Evolutionary conservation across 73 alveolate genomes (phyloP), one percentile per base, ranked within the genome.

Genomic region (Blepharisma japonicum): DNA sequence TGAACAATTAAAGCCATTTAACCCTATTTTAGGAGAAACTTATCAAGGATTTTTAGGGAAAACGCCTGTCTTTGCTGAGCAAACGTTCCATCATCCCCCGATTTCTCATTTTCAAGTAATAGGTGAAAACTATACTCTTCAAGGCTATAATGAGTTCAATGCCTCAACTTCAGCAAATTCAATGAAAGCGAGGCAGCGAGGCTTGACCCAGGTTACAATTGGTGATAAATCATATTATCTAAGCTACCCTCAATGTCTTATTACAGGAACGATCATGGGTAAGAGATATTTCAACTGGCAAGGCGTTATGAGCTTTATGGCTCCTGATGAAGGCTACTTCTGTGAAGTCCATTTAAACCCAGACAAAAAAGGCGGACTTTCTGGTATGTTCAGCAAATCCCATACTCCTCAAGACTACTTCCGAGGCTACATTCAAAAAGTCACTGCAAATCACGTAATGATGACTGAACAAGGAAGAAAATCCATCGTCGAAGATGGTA

Each of bases 21-120:
- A 90, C 81, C 98, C 98, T 6, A 90, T 92, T 66, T 56, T 92
- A 18, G 98, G 98, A 39, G 98, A 92, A 85, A 92, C 98, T 6
- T 92, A 70, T 77, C 83, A 92, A 77, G 94, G 95, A 4, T 76
- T 68, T 46, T 49, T 87, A 14, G 95, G 94, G 47, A 83, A 85
- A 20, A 61, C 82, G 56, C 91, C 83, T 6, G 80, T 70, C 6
- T 84, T 61, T 80, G 55, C 81, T 68, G 91, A 84, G 38, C 83
- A 84, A 67, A 74, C 77, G 7, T 77, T 79, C 55, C 91, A 84
- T 79, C 91, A 84, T 79, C 91, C 91, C n/a, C 91, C 91, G 0
- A 54, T 84, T 25, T 55, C 84, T 53, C 78, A 82, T 5, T 84
- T 78, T 68, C 83, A 70, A 51, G 51, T 78, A 8, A 56, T 77